Evolutionary conservation across 306 rosid species (phyloP).

Genomic region (Coriaria nepalensis): DNA sequence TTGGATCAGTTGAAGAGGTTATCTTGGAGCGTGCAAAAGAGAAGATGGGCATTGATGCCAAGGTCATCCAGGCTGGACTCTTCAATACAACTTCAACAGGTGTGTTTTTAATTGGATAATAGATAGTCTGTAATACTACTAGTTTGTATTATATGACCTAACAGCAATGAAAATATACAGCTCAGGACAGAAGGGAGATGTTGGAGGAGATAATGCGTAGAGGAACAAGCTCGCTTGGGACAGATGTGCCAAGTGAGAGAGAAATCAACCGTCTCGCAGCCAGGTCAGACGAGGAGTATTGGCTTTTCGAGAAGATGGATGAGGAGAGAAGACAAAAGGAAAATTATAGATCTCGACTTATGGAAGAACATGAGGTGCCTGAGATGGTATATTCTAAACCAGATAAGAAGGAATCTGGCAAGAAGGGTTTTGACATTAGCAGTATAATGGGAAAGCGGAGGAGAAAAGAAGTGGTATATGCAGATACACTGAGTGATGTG

Average conservation of each 20-base stretch:
- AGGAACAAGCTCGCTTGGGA: slow-evolving; percentile 91
- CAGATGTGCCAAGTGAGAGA: slow-evolving; percentile 97
- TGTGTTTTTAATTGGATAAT: slow-evolving; percentile 28
- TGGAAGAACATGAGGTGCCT: slow-evolving; percentile 97
- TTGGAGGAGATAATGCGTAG: slow-evolving; percentile 96
- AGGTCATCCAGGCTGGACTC: slow-evolving; percentile 98
- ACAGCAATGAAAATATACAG: slow-evolving; percentile 32
- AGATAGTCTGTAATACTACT: neutral
- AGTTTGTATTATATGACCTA: neutral
- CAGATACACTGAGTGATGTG: slow-evolving; percentile 68
- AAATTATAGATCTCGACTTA: slow-evolving; percentile 80
- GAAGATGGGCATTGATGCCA: slow-evolving; percentile 99
- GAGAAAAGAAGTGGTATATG: slow-evolving; percentile 83
- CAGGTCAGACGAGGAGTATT: slow-evolving; percentile 84
- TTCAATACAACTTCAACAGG: slow-evolving; percentile 99
- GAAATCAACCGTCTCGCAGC: slow-evolving; percentile 99
- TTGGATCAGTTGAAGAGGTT: slow-evolving; percentile 98
- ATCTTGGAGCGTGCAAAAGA: slow-evolving; percentile 98
- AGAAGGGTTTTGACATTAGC: slow-evolving; percentile 24
- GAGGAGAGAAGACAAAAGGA: slow-evolving; percentile 92
- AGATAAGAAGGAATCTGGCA: slow-evolving; percentile 34
- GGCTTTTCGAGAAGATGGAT: slow-evolving; percentile 97
- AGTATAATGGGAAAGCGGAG: slow-evolving; percentile 58
- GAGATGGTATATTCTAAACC: slow-evolving; percentile 86
- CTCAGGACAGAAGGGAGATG: slow-evolving; percentile 97